Conservation (phyloP, 768 basidiomycete genomes). For the Tephrocybe sp. region DNA sequence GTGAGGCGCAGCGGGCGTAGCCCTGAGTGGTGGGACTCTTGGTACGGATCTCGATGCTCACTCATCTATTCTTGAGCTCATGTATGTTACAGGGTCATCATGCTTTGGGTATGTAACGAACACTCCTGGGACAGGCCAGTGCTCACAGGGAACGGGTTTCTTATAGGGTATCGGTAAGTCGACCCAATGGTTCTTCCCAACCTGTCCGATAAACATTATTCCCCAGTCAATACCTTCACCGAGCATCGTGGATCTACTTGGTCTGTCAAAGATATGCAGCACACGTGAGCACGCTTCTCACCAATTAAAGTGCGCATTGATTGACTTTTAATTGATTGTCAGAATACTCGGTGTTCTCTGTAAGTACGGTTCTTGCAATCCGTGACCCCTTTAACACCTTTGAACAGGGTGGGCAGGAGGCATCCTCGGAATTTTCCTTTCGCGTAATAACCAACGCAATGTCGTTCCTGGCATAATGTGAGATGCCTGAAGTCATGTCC, state of each 20-base stretch:
- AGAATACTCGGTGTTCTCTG: conserved; percentile 76
- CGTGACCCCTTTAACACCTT: conserved; percentile 1
- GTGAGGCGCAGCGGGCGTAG: conserved; percentile 64
- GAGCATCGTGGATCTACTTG: conserved; percentile 80
- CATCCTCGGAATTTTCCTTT: conserved; percentile 79
- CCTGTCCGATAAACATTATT: background rate
- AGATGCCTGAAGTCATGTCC: conserved; percentile 20
- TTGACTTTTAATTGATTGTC: conserved; percentile 7
- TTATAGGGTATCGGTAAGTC: conserved; percentile 63
- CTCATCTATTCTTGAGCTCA: background rate
- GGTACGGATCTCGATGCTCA: conserved; percentile 36
- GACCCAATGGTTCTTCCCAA: background rate
- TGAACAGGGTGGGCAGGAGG: conserved; percentile 90
- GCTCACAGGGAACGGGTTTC: too few relatives aligned
- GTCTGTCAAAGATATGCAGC: conserved; percentile 94
- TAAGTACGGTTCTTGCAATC: conserved; percentile 27
- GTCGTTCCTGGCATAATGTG: conserved; percentile 83
- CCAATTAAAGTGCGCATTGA: background rate
- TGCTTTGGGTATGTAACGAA: conserved; percentile 42
- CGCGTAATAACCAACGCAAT: conserved; percentile 78
- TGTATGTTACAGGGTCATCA: conserved; percentile 36
- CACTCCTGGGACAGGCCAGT: too few relatives aligned
- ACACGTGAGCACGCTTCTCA: conserved; percentile 58
- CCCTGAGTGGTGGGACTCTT: conserved; percentile 87
- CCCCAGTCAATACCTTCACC: conserved; percentile 84